Evolutionary conservation across 2,329 filamentous ascomycete genomes (phyloP), one percentile per base, ranked within the genome.

Genomic region (Dactylonectria macrodidyma): DNA sequence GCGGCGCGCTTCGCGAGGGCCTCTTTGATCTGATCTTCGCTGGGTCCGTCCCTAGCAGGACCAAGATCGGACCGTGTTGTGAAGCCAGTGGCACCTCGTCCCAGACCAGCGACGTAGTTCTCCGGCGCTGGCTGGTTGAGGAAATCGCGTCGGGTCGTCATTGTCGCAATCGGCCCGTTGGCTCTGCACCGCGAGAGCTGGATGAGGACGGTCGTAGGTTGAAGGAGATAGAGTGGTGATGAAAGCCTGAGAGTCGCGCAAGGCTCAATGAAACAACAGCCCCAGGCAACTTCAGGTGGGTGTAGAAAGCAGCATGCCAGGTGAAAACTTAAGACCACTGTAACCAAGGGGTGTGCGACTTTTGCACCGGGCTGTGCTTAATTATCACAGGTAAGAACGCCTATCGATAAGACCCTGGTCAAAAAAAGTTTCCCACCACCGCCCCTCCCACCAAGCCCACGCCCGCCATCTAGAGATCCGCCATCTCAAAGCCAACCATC

Each of bases 11-110:
- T 98, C 56, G 95, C 95, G 75, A 99, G 92, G 69, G 94, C 95
- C 81, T 97, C 96, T 81, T 98, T 98, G 84, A 99, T 98, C 83
- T 98, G 95, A 80, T 99, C 96, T 77, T 98, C 95, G 68, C 93
- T 97, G 56, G 96, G 96, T 16, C 96, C 96, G 84, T 98, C 95
- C 76, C 95, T 90, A 66, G 95, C 95, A 58, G 97, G 96, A 65
- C 97, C 96, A 65, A 99, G 87, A 88, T 99, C 96, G 65, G 95
- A 98, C 77, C 97, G 91, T 47, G 96, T 99, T 16, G 96, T 98
- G 84, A 99, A 99, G 68, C 97, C 96, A 8, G 96, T 99, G 24
- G 97, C 97, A 84, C 96, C 96, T 87, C 97, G 93, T 83, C 96
- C 96, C 71, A 99, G 91, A 89, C 96, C 96, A 71, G 96, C 96